Evolutionary conservation across 2,329 filamentous ascomycete genomes (phyloP).

Genomic region (Zasmidium citrigriseum): DNA sequence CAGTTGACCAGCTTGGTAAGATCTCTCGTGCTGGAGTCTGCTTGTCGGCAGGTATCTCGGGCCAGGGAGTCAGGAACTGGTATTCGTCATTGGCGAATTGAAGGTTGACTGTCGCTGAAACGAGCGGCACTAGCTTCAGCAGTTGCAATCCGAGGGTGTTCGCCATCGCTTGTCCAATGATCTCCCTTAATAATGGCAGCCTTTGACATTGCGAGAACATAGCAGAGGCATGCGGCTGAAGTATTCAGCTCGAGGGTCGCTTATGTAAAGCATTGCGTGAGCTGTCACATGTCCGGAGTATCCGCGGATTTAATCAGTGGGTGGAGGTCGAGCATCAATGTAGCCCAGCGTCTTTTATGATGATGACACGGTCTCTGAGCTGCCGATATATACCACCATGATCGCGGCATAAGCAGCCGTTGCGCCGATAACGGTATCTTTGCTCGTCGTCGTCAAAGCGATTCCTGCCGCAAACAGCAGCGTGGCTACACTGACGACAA

Average conservation of each 20-base stretch:
- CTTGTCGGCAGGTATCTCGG: background rate
- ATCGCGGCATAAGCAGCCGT: slow-evolving; percentile 18
- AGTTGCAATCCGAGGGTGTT: background rate
- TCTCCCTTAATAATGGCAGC: too few relatives aligned
- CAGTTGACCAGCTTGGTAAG: background rate
- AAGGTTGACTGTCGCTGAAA: background rate
- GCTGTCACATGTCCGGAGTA: too few relatives aligned
- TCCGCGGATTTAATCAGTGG: too few relatives aligned
- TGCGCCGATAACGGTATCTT: slow-evolving; percentile 9
- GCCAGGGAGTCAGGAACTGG: slow-evolving; percentile 2
- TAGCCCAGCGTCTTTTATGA: background rate
- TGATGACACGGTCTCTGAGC: background rate
- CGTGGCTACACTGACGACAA: slow-evolving; percentile 13
- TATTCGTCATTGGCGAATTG: slow-evolving; percentile 6
- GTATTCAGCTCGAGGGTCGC: too few relatives aligned
- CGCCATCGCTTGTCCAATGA: too few relatives aligned
- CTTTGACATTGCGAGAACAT: too few relatives aligned
- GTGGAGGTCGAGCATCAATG: too few relatives aligned
- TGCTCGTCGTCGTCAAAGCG: slow-evolving; percentile 4
- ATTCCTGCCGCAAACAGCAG: slow-evolving; percentile 8
- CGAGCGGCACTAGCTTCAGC: background rate
- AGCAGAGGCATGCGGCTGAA: too few relatives aligned
- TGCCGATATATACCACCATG: slow-evolving; percentile 18
- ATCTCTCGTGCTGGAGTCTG: slow-evolving; percentile 1
- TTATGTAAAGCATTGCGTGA: too few relatives aligned